A percentile compares a stretch with the other conserved stretches of the same genome.
phyloP scores from a whole-genome alignment of 2,329 filamentous ascomycete genomes.

The Clonostachys byssicola region DNA sequence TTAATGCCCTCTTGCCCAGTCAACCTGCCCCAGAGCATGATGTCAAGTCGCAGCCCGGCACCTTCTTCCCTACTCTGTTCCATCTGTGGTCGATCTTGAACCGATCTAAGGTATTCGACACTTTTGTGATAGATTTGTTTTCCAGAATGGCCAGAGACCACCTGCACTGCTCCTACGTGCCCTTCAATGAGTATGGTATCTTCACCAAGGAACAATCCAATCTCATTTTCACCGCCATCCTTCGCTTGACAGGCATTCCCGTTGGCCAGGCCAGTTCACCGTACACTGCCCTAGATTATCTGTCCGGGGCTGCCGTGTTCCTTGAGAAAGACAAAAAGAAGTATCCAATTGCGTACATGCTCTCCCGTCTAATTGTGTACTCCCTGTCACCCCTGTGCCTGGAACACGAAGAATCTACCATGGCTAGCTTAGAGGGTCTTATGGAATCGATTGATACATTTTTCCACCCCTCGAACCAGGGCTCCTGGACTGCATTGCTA shows the following conservation, averaged over 20 bases:
- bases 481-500: conserved; percentile 83
- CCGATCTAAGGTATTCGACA: conserved; percentile 81
- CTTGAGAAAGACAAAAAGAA: conserved; percentile 92
- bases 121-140: conserved; percentile 83
- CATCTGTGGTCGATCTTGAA: conserved; percentile 94
- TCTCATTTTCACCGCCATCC: conserved; percentile 84
- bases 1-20: conserved; percentile 87
- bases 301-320: conserved; percentile 77
- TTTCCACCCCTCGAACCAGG: conserved; percentile 96
- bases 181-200: conserved; percentile 83
- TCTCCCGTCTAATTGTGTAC: conserved; percentile 89
- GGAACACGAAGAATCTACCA: conserved; percentile 70
- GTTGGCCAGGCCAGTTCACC: conserved; percentile 94
- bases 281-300: conserved; percentile 81
- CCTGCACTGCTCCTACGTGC: conserved; percentile 67
- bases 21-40: conserved; percentile 69
- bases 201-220: conserved; percentile 91
- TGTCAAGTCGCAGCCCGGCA: conserved; percentile 75
- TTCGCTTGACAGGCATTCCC: conserved; percentile 89
- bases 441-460: conserved; percentile 97
- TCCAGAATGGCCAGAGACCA: conserved; percentile 85
- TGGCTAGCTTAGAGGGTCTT: conserved; percentile 83
- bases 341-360: conserved; percentile 86
- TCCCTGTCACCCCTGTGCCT: conserved; percentile 84
- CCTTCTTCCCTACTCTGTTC: conserved; percentile 91